Conservation (phyloP, 306 rosid species). For the Sesbania bispinosa region DNA sequence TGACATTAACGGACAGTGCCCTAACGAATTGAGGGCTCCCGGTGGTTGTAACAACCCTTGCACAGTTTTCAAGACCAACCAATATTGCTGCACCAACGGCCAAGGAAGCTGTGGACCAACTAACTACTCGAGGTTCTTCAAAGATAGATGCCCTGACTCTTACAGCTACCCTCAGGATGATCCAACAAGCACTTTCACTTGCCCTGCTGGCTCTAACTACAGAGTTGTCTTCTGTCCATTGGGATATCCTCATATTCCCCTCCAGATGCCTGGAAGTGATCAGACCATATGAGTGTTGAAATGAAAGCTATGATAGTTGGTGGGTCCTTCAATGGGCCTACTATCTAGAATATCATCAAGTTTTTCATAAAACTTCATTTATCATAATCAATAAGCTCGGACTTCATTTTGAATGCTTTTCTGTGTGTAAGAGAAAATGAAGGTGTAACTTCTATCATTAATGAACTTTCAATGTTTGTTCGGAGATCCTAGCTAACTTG, state of each 20-base stretch:
- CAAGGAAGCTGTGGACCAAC: conserved; percentile 43
- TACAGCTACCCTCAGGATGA: conserved; percentile 54
- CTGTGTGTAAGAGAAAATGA: not conserved
- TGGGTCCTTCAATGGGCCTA: too few relatives aligned
- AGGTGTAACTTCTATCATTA: too few relatives aligned
- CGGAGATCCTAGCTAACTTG: not conserved
- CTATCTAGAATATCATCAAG: too few relatives aligned
- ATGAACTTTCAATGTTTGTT: not conserved
- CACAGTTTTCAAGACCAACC: conserved; percentile 33
- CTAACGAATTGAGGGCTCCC: conserved; percentile 12
- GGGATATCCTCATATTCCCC: conserved; percentile 14
- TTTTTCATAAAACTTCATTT: conserved; percentile 1
- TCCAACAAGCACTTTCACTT: conserved; percentile 40
- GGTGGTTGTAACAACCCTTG: conserved; percentile 67
- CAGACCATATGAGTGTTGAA: not conserved
- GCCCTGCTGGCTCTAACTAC: conserved; percentile 48
- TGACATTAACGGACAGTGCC: conserved; percentile 59
- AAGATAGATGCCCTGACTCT: conserved; percentile 37
- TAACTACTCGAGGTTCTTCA: conserved; percentile 35
- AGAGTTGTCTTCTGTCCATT: conserved; percentile 42
- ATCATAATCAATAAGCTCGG: not conserved
- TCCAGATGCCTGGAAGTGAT: conserved; percentile 10
- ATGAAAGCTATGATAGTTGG: too few relatives aligned
- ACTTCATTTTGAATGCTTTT: not conserved
- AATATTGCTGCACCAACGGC: conserved; percentile 41